These are phyloP conservation scores for Lipomyces sp. DNA, from an alignment of 805 yeast species.

Conservation along the genomic window DNA sequence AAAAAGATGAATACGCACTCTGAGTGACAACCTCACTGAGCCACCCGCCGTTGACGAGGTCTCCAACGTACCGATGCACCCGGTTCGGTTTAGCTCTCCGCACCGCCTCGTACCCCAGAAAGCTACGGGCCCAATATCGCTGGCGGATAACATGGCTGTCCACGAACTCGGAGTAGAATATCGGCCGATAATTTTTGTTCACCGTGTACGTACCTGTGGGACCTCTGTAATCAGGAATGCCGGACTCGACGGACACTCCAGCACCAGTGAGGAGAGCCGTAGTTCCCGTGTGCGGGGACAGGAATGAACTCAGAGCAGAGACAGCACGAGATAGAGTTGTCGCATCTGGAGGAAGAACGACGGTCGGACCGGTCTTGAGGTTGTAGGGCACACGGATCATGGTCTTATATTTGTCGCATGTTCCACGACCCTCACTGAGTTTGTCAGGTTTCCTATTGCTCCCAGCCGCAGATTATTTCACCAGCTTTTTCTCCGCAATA, in stretches of 20 bases:
- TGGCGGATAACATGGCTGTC: conserved; percentile 27
- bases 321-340: conserved; percentile 17
- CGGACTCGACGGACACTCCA: conserved; percentile 35
- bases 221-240: conserved; percentile 36
- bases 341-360: conserved; percentile 19
- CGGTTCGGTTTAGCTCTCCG: conserved; percentile 29
- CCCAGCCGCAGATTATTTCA: too few relatives aligned
- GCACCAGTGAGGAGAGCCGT: conserved; percentile 34
- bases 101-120: conserved; percentile 30
- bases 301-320: conserved; percentile 15
- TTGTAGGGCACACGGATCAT: conserved; percentile 28
- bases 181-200: conserved; percentile 31
- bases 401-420: too few relatives aligned
- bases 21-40: conserved; percentile 29
- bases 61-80: conserved; percentile 28
- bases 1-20: conserved; percentile 13
- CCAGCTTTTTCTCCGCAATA: too few relatives aligned
- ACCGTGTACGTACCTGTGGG: conserved; percentile 33
- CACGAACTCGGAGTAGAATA: conserved; percentile 33
- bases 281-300: conserved; percentile 21
- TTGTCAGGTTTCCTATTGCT: too few relatives aligned
- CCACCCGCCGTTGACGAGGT: conserved; percentile 20
- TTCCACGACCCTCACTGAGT: too few relatives aligned
- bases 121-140: conserved; percentile 35
- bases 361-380: conserved; percentile 12